Base-by-base conservation (phyloP, 2,329 filamentous ascomycete genomes). In the Penicillium paneum region DNA sequence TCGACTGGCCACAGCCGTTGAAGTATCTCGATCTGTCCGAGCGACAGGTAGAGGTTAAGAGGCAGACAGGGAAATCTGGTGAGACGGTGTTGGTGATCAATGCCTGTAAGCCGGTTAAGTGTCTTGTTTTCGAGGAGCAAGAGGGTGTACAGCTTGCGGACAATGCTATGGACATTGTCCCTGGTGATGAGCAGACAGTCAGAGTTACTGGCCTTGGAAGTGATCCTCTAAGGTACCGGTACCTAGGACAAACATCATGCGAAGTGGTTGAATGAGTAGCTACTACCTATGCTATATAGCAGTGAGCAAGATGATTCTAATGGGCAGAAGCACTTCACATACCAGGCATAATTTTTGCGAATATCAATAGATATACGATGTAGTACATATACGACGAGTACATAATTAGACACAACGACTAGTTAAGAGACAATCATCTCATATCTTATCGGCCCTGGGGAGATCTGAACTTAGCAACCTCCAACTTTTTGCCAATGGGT, bases 1-100 rank as follows among this genome's bases (percentile, higher is more conserved):
- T 81, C 4, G 82, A 84, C 67, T 85, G 82, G 82, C 82, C 82
- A 5, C 81, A 84, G 64, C 82, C 82, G 40, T 76, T 84, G 61
- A 84, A 83, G 69, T 83, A 84, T 63, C 76, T 84, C 13, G 75
- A 79, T 54, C 77, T 84, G 56, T 74, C 75, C 3, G 72, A 79
- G 31, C 76, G 81, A 34, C 78, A 78, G 17, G 72, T 84, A 1
- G 67, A 79, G 50, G 74, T 81, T 10, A 64, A 61, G 40, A n/a
- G 32, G 26, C 65, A 70, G 24, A 73, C 73, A n/a, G 67, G 71
- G 38, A 73, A 70, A 40, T 54, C 56, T 3, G 47, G 52, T 24
- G 47, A 59, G 52, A 60, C 49, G 1, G 75, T 82, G 34, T 38
- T 62, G n/a, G 62, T 70, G 29, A 73, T 84, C 59, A 78, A 65